phyloP scores from a whole-genome alignment of 306 rosid species.

The Nissolia schottii region DNA sequence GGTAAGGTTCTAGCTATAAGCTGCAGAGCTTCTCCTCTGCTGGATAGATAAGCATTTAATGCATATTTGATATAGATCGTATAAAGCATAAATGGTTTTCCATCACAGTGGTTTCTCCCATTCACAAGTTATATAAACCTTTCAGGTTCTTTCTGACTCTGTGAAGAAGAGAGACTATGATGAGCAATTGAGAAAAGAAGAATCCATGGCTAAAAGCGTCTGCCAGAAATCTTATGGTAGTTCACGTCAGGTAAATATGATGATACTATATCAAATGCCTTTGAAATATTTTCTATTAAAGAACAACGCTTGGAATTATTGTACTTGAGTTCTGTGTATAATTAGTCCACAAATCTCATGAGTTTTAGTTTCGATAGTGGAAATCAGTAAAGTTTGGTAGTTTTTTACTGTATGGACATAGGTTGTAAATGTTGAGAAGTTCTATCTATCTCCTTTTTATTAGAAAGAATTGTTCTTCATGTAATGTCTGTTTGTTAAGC shows the following conservation, averaged over 20 bases:
- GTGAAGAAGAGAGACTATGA: slow-evolving; percentile 87
- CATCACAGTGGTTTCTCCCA: background rate
- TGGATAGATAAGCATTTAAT: slow-evolving; percentile 13
- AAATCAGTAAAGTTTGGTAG: slow-evolving; percentile 7
- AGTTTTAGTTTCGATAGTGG: background rate
- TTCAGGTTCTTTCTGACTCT: slow-evolving; percentile 88
- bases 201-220: slow-evolving; percentile 77
- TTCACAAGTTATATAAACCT: slow-evolving; percentile 17
- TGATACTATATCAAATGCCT: slow-evolving; percentile 17
- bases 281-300: background rate
- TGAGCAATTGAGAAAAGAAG: slow-evolving; percentile 91
- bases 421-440: background rate
- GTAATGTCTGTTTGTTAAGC: background rate
- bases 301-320: background rate
- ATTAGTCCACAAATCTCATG: background rate
- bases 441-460: background rate
- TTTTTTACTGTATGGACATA: background rate
- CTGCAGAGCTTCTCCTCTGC: background rate
- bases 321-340: background rate
- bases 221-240: slow-evolving; percentile 74
- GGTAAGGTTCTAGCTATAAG: slow-evolving; percentile 42
- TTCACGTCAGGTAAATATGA: slow-evolving; percentile 59
- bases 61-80: slow-evolving; percentile 4
- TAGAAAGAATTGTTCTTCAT: background rate
- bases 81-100: background rate